Conservation (phyloP, 1,284 basidiomycete species). For the Sporisorium graminicola region DNA sequence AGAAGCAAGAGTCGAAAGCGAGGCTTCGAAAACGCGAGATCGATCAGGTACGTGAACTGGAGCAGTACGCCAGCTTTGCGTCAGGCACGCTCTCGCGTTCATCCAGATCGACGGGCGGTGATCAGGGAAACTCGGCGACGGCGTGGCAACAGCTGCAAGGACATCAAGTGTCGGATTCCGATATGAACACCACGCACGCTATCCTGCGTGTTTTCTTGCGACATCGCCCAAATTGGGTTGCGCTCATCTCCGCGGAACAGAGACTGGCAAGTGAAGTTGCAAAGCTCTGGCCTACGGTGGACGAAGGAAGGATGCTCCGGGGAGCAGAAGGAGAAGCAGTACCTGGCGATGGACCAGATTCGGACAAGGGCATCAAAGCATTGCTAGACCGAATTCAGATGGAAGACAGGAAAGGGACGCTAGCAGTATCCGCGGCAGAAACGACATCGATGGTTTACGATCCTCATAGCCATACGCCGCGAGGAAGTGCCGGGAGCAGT, state of each 20-base stretch:
- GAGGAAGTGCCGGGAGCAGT: background rate
- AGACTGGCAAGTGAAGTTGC: conserved; percentile 30
- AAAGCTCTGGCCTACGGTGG: conserved; percentile 19
- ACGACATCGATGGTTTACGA: conserved; percentile 8
- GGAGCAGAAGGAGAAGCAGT: background rate
- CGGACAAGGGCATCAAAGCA: conserved; percentile 21
- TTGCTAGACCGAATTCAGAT: conserved; percentile 24
- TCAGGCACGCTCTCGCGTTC: conserved; percentile 2
- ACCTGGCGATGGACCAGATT: background rate
- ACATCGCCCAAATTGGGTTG: conserved; percentile 31
- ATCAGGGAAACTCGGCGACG: background rate
- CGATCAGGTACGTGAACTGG: conserved; percentile 38
- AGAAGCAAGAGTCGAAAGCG: conserved; percentile 50
- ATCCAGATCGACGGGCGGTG: background rate
- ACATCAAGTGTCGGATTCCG: conserved; percentile 16
- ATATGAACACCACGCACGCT: conserved; percentile 15
- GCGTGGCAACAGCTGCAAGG: conserved; percentile 9
- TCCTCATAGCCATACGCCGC: background rate
- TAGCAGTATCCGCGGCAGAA: conserved; percentile 1
- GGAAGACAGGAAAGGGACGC: conserved; percentile 20
- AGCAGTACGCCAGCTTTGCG: conserved; percentile 27
- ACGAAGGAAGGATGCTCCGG: background rate
- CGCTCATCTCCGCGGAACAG: conserved; percentile 41
- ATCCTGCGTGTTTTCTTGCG: conserved; percentile 29
- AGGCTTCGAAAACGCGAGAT: conserved; percentile 44